Evolutionary conservation across 2,329 filamentous ascomycete genomes (phyloP), one percentile per base, ranked within the genome.

Genomic region (Chalaropsis thielavioides): DNA sequence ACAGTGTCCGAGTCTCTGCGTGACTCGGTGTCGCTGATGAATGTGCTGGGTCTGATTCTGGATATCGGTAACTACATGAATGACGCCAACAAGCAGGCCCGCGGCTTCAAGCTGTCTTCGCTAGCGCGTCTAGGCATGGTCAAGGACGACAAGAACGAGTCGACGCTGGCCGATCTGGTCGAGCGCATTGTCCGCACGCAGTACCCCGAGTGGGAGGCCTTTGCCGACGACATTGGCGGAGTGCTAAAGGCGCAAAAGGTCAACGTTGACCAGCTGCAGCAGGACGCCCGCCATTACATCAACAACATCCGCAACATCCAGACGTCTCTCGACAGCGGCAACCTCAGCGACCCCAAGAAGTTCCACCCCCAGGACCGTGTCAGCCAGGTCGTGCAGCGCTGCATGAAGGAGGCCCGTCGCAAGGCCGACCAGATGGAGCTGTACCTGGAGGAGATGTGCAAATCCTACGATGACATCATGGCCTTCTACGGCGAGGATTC

Each of bases 21-120:
- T 60, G 91, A 95, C 72, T 96, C 92, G 1, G 90, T 95, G 31
- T 88, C 90, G 31, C 78, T 99, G 71, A 96, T 97, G 87, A 96
- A 95, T 69, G 91, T 99, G 59, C 83, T 99, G 65, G 92, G 92
- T 67, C 81, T 97, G 68, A 99, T 99, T 75, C 79, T 99, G 71
- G 92, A 96, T 74, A 96, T 99, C 72, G 94, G 94, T 75, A 99
- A 99, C 76, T 99, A 96, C 81, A 99, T 99, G 94, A 99, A 99
- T 79, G 94, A 97, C 73, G 88, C 92, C 64, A 97, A 96, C 77
- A 99, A 99, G 78, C 94, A 97, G 76, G 94, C 94, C 3, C 89
- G 88, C 66, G 94, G 94, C 68, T 99, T 99, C 86, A 99, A 99
- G 79, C 84, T 99, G 15, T 94, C 91, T 72, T 96, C 94, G 5